phyloP scores from a whole-genome alignment of 495 filamentous ascomycete species.

The Talaromyces trachyspermus region DNA sequence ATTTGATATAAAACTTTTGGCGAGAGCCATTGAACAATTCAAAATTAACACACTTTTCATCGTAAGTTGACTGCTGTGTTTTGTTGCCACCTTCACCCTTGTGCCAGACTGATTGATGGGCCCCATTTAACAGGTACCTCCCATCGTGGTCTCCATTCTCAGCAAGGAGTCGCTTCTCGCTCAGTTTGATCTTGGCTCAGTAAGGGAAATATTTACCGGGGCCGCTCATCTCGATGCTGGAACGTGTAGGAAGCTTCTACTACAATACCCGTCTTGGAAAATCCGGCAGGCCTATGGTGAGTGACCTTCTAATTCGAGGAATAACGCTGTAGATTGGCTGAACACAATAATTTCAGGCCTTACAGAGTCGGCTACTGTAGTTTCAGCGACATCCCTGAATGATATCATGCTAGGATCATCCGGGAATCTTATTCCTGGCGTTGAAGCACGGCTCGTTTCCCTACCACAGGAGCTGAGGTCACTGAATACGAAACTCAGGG shows the following conservation, averaged over 20 bases:
- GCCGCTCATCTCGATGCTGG: slow-evolving; percentile 79
- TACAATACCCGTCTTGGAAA: slow-evolving; percentile 54
- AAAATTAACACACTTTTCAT: slow-evolving; percentile 65
- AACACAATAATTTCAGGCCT: too few species aligned
- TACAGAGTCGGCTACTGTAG: slow-evolving; percentile 74
- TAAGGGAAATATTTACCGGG: slow-evolving; percentile 62
- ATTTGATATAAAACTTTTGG: slow-evolving; percentile 62
- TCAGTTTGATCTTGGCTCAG: slow-evolving; percentile 71
- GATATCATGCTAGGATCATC: slow-evolving; percentile 69
- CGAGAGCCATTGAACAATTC: slow-evolving; percentile 61
- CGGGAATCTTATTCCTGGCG: slow-evolving; percentile 61
- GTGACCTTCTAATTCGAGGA: too few species aligned
- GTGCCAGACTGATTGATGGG: too few species aligned
- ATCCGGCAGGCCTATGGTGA: slow-evolving; percentile 80
- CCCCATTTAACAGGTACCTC: too few species aligned
- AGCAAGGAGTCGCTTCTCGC: slow-evolving; percentile 54
- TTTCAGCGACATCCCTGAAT: slow-evolving; percentile 52
- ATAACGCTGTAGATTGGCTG: too few species aligned
- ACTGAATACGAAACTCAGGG: slow-evolving; percentile 69
- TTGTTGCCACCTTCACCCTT: too few species aligned
- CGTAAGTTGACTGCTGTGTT: too few species aligned
- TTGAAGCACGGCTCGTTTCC: slow-evolving; percentile 61
- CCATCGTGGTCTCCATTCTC: slow-evolving; percentile 75
- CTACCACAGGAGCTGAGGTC: slow-evolving; percentile 75
- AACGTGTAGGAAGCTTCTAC: slow-evolving; percentile 58